Base-by-base conservation (phyloP, 1,284 basidiomycete genomes). In the Trametes versicolor region DNA sequence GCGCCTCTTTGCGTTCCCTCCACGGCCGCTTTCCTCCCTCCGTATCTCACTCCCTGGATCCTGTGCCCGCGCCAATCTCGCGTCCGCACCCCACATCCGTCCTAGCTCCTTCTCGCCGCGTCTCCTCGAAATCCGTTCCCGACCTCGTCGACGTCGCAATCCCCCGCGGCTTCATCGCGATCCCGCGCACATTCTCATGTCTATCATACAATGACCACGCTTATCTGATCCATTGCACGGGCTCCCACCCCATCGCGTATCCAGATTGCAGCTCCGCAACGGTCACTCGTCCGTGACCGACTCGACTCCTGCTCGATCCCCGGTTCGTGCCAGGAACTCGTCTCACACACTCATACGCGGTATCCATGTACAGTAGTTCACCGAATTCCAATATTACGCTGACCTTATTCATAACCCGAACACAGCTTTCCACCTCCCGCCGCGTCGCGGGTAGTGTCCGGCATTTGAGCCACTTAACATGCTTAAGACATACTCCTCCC, bases 111-210 rank as follows among this genome's bases (percentile, higher is more conserved):
- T 58, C 53, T 58, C 59, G 9, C 25, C 0, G 41, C 34, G 19
- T n/a, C 36, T 29, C 45, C 36, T 47, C 55, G 39, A 21, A n/a
- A 34, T 37, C 19, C 39, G 17, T 37, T 51, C 54, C 32, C 41
- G 50, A 45, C 36, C 9, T 36, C 23, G 17, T 36, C 39, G 25
- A 47, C 45, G 29, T 52, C 32, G 36, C 54, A 36, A 19, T 56
- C 39, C n/a, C 48, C 55, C 53, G 54, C 60, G 41, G 25, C 52
- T 19, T 48, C 61, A 52, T 54, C 49, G 37, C 55, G 53, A 56
- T 57, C 36, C 47, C 45, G 19, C 58, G 37, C 59, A 7, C 41
- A 23, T 67, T 70, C 68, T 59, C 68, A 69, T 69, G 65, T 65
- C 65, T 65, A 63, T 67, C 68, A 56, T 27, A 27, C 57, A 36